These are phyloP conservation scores for Crucihimalaya himalaica DNA, from an alignment of 345 rosid genomes.

Conservation along the genomic window DNA sequence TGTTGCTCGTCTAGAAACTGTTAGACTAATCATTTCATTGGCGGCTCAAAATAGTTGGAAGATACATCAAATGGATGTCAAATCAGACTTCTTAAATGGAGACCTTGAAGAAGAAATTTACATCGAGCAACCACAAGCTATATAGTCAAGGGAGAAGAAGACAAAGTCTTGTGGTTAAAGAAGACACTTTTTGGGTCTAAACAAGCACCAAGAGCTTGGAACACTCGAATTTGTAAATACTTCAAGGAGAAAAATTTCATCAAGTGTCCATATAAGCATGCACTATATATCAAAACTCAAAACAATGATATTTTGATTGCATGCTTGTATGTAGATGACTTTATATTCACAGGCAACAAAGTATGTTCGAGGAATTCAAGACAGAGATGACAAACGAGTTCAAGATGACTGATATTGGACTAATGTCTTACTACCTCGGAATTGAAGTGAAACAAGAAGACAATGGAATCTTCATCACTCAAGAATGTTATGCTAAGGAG, in stretches of 20 bases:
- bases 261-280: conserved; percentile 15
- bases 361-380: neutral
- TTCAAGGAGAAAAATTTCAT: neutral
- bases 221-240: neutral
- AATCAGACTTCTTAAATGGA: neutral
- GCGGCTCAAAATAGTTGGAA: no score
- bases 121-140: conserved; percentile 11
- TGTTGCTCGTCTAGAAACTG: no score
- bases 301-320: neutral
- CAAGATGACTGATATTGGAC: neutral
- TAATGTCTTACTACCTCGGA: conserved; percentile 3
- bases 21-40: no score
- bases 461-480: neutral
- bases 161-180: neutral
- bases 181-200: neutral
- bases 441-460: conserved; percentile 8
- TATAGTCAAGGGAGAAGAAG: neutral
- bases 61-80: conserved; percentile 1
- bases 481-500: neutral
- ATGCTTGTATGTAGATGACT: conserved; percentile 8
- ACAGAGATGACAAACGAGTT: neutral
- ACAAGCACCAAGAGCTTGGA: neutral
- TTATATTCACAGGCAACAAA: neutral
- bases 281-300: conserved; percentile 1
- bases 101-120: neutral